Evolutionary conservation across 176 grass and related monocot genomes (phyloP), one percentile per base, ranked within the genome.

Genomic region (Aegilops longissima): DNA sequence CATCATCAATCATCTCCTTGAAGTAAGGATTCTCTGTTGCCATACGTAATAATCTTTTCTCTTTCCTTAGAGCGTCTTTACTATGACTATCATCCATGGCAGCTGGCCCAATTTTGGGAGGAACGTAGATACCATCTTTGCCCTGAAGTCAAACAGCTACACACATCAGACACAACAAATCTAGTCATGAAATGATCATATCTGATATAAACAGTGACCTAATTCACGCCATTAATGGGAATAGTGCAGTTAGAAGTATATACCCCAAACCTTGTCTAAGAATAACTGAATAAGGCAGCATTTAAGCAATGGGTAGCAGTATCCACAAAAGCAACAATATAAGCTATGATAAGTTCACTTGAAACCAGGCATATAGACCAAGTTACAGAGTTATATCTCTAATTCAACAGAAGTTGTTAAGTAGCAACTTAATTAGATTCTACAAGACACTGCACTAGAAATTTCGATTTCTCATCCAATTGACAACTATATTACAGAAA

Each of bases 51-150:
- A 99, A 49, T 83, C 76, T 80, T 83, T 92, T 91, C n/a, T 96
- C 87, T 83, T 70, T 96, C 89, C 97, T 93, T 73, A 87, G 81
- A 78, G 86, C 82, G 33, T 99, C 90, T 73, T 94, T 99, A 47
- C 65, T 63, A 17, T 75, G 70, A 83, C 90, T 99, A 80, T 94
- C 90, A 81, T 90, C 93, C 86, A 91, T 82, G 33, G 2, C 87
- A 82, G 90, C 79, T 81, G 92, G 90, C 79, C 90, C 88, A 92
- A 96, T 90, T 87, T 87, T 93, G 0, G 89, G 97, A 31, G 94
- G 94, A 58, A 83, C 87, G 77, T 99, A 99, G 56, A 99, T 13
- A 40, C 97, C 94, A 89, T 80, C 90, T 34, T 86, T 84, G 72
- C 79, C 92, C 92, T 99, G 63, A 81, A 88, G 24, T 76, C 82